phyloP scores from a whole-genome alignment of 2,329 filamentous ascomycete species.

The Epichloe aotearoae region DNA sequence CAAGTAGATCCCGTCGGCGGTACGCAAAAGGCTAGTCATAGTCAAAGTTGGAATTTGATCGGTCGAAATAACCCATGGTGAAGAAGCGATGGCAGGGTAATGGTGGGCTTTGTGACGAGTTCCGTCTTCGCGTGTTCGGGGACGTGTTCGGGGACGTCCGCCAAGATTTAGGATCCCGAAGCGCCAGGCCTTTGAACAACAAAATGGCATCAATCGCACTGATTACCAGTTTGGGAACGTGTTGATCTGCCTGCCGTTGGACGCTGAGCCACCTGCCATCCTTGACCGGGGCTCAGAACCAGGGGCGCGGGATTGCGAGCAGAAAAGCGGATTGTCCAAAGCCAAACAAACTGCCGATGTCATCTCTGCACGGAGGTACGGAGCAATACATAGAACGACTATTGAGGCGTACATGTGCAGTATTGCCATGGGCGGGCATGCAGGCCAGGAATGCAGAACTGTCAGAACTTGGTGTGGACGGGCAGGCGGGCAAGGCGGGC shows the following conservation, averaged over 20 bases:
- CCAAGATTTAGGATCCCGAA: neutral
- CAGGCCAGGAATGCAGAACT: neutral
- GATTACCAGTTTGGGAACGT: conserved; percentile 3
- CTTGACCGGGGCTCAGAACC: too few relatives aligned
- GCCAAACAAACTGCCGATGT: too few relatives aligned
- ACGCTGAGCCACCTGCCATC: neutral
- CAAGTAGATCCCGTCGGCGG: too few relatives aligned
- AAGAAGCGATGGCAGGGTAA: too few relatives aligned
- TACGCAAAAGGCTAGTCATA: too few relatives aligned
- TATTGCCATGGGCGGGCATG: too few relatives aligned
- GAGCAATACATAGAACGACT: too few relatives aligned
- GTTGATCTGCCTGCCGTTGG: neutral
- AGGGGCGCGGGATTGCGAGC: too few relatives aligned
- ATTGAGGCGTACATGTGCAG: too few relatives aligned
- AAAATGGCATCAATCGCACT: conserved; percentile 7
- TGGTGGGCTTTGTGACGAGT: neutral
- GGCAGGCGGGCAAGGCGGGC: neutral
- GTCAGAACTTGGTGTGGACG: too few relatives aligned
- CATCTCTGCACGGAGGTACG: too few relatives aligned
- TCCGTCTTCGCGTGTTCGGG: neutral
- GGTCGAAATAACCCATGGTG: neutral
- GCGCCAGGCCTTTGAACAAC: neutral
- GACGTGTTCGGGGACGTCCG: neutral
- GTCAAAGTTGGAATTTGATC: neutral
- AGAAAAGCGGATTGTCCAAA: too few relatives aligned